A percentile compares a stretch with the other conserved stretches of the same genome.
Evolutionary conservation across 768 basidiomycete species (phyloP).

Genomic region (Tricholoma saponaceum): DNA sequence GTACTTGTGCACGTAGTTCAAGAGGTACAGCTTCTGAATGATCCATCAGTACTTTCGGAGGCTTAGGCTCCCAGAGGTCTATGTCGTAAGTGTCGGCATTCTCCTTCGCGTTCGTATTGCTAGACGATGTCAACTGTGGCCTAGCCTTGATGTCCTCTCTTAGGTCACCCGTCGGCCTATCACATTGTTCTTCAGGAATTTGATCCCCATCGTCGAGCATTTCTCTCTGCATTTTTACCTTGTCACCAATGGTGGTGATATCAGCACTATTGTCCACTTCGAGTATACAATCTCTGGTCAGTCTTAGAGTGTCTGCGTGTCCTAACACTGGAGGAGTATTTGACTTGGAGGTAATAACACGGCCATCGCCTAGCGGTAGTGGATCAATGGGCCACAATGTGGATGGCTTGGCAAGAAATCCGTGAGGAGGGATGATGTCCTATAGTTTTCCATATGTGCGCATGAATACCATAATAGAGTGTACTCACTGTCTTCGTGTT

Average conservation of each 20-base stretch:
- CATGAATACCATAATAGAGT: neutral
- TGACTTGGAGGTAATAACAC: constrained; percentile 31
- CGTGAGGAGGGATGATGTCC: constrained; percentile 66
- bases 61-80: constrained; percentile 34
- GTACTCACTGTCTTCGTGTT: constrained; percentile 53
- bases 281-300: constrained; percentile 23
- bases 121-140: neutral
- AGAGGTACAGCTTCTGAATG: too few relatives aligned
- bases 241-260: constrained; percentile 9
- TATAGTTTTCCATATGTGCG: constrained; percentile 24
- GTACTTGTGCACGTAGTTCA: too few relatives aligned
- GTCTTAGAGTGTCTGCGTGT: constrained; percentile 43
- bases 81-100: constrained; percentile 19
- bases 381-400: constrained; percentile 37
- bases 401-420: constrained; percentile 46
- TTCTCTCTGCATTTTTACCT: constrained; percentile 25
- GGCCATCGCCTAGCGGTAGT: constrained; percentile 27
- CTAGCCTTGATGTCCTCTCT: neutral
- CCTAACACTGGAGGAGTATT: constrained; percentile 46
- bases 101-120: constrained; percentile 1
- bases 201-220: constrained; percentile 20
- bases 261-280: constrained; percentile 13
- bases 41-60: constrained; percentile 54
- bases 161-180: neutral
- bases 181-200: neutral